phyloP scores from a whole-genome alignment of 2,329 filamentous ascomycete genomes.

The Arthrobotrys sinensis region DNA sequence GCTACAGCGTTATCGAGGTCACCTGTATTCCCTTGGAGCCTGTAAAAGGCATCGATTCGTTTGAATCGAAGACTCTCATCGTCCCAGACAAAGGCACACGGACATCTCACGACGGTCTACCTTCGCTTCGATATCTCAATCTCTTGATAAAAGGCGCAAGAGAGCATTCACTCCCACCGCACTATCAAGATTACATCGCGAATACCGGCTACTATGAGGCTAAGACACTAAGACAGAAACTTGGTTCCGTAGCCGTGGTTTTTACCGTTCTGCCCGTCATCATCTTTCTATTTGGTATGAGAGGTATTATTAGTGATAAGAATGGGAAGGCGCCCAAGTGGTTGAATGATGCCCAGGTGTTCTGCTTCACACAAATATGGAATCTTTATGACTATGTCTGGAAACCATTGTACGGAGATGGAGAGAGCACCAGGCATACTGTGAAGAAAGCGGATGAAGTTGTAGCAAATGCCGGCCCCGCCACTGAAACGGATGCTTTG shows the following conservation, averaged over 20 bases:
- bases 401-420: constrained; percentile 83
- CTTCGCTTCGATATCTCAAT: constrained; percentile 85
- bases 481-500: constrained; percentile 34
- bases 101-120: constrained; percentile 81
- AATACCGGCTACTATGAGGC: constrained; percentile 77
- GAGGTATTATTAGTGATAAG: constrained; percentile 74
- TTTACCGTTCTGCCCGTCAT: constrained; percentile 75
- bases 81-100: constrained; percentile 73
- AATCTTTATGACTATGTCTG: constrained; percentile 76
- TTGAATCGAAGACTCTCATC: constrained; percentile 88
- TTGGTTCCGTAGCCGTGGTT: constrained; percentile 78
- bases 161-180: constrained; percentile 83
- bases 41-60: constrained; percentile 66
- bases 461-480: constrained; percentile 6
- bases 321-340: constrained; percentile 79
- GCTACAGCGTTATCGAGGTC: constrained; percentile 81
- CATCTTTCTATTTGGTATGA: constrained; percentile 71
- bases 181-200: constrained; percentile 82
- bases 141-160: constrained; percentile 83
- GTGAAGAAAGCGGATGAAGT: constrained; percentile 25
- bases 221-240: constrained; percentile 73
- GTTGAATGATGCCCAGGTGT: constrained; percentile 73
- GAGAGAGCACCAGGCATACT: constrained; percentile 73
- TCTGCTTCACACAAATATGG: constrained; percentile 76
- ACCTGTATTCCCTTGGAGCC: constrained; percentile 73